Percentiles rank a stretch among this genome's conserved stretches.
These are phyloP conservation scores for Coniella vitis DNA, from an alignment of 2,329 filamentous ascomycete species.

Conservation along the genomic window DNA sequence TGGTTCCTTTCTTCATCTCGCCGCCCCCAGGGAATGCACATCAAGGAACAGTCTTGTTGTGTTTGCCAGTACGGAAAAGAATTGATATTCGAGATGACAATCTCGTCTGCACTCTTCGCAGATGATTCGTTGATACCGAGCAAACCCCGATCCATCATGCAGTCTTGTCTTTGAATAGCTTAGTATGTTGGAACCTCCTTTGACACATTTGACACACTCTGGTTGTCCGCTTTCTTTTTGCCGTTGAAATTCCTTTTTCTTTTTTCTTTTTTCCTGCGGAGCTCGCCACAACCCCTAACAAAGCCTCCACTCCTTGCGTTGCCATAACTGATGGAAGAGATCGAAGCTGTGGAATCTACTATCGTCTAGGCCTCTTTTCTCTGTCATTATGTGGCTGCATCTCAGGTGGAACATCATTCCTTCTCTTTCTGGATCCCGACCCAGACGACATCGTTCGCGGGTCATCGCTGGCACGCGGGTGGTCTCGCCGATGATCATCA, in stretches of 20 bases:
- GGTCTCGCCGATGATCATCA: slow-evolving; percentile 18
- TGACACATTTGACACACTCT: no score
- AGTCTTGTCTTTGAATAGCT: background rate
- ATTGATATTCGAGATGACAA: background rate
- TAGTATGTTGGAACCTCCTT: slow-evolving; percentile 6
- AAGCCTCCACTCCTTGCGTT: background rate
- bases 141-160: no score
- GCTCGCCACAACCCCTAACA: background rate
- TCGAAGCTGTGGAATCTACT: slow-evolving; percentile 18
- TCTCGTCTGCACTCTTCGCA: no score
- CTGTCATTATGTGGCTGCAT: slow-evolving; percentile 32
- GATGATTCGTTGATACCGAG: no score
- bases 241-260: background rate
- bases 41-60: background rate
- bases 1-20: no score
- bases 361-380: slow-evolving; percentile 50
- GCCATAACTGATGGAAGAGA: no score
- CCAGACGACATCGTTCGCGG: slow-evolving; percentile 17
- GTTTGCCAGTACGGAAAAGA: background rate
- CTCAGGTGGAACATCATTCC: slow-evolving; percentile 39
- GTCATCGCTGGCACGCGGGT: no score
- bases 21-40: no score
- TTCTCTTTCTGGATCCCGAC: slow-evolving; percentile 29
- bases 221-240: background rate
- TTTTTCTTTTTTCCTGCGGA: background rate